These are phyloP conservation scores for Aspergillus olivimuriae DNA, from an alignment of 495 filamentous ascomycete genomes.

Conservation along the genomic window DNA sequence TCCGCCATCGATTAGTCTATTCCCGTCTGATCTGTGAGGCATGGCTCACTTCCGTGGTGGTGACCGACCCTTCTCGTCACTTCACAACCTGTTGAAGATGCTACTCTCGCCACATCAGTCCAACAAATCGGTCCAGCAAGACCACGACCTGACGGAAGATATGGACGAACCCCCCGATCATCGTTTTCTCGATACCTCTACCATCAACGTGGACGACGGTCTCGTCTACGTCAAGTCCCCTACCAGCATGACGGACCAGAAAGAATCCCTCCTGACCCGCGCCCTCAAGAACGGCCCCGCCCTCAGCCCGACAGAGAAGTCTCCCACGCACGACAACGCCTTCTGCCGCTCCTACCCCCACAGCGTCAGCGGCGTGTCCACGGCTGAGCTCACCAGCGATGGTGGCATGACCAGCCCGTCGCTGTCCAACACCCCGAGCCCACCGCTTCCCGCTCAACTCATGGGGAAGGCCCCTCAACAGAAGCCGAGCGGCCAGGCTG, in stretches of 20 bases:
- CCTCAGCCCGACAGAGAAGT: slow-evolving; percentile 31
- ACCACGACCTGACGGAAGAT: slow-evolving; percentile 42
- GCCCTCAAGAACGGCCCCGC: slow-evolving; percentile 65
- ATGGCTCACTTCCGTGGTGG: slow-evolving; percentile 38
- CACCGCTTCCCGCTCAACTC: slow-evolving; percentile 53
- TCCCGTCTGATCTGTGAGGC: slow-evolving; percentile 10
- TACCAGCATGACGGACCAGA: slow-evolving; percentile 38
- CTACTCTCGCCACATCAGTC: slow-evolving; percentile 37
- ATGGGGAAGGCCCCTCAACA: slow-evolving; percentile 21
- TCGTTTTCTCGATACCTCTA: slow-evolving; percentile 24
- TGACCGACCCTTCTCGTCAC: slow-evolving; percentile 32
- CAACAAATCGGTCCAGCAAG: slow-evolving; percentile 30
- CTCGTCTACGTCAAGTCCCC: slow-evolving; percentile 34
- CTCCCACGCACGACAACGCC: slow-evolving; percentile 28
- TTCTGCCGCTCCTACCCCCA: slow-evolving; percentile 62
- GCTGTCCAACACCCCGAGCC: slow-evolving; percentile 82
- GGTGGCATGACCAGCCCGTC: slow-evolving; percentile 87
- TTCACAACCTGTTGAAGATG: slow-evolving; percentile 44
- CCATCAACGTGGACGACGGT: slow-evolving; percentile 25
- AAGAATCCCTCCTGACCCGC: slow-evolving; percentile 73
- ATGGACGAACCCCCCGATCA: slow-evolving; percentile 45
- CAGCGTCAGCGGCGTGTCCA: slow-evolving; percentile 70
- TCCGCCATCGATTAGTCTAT: slow-evolving; percentile 6
- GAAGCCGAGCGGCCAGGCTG: slow-evolving; percentile 18
- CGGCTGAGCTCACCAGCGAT: slow-evolving; percentile 84